Percentiles rank a stretch among this genome's conserved stretches.
These are phyloP conservation scores for Globisporangium acanthophoron DNA, from an alignment of 352 stramenopile genomes.

Conservation along the genomic window DNA sequence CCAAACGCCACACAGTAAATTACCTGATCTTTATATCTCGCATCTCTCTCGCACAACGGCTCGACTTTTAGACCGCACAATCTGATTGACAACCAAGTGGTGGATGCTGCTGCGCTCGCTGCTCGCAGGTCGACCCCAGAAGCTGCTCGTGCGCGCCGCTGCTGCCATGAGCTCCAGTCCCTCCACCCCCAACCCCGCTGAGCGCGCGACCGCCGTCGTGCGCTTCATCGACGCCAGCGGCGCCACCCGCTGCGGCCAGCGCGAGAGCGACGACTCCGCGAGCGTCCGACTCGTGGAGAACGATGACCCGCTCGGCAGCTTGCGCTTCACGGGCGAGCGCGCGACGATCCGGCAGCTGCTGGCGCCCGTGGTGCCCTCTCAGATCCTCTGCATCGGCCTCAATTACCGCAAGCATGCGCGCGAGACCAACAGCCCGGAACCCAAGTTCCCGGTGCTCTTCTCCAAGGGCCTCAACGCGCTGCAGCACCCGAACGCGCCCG, in stretches of 20 bases:
- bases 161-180: slow-evolving; percentile 9
- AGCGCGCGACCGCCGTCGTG: slow-evolving; percentile 48
- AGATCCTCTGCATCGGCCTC: slow-evolving; percentile 85
- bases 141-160: slow-evolving; percentile 16
- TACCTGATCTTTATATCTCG: no score
- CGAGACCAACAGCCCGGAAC: slow-evolving; percentile 85
- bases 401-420: slow-evolving; percentile 89
- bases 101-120: slow-evolving; percentile 23
- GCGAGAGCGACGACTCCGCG: slow-evolving; percentile 23
- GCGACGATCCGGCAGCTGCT: slow-evolving; percentile 69
- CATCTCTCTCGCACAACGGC: no score
- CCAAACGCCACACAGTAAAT: no score
- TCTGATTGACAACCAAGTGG: not conserved
- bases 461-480: slow-evolving; percentile 83
- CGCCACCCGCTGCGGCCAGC: slow-evolving; percentile 56
- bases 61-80: not conserved
- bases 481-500: slow-evolving; percentile 63
- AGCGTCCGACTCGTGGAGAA: slow-evolving; percentile 50
- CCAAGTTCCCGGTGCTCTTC: slow-evolving; percentile 80
- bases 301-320: slow-evolving; percentile 59
- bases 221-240: slow-evolving; percentile 63
- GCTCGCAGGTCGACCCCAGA: slow-evolving; percentile 20
- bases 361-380: slow-evolving; percentile 68
- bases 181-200: slow-evolving; percentile 6
- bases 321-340: slow-evolving; percentile 54